Evolutionary conservation across 306 rosid species (phyloP).

Genomic region (Inga oerstediana): DNA sequence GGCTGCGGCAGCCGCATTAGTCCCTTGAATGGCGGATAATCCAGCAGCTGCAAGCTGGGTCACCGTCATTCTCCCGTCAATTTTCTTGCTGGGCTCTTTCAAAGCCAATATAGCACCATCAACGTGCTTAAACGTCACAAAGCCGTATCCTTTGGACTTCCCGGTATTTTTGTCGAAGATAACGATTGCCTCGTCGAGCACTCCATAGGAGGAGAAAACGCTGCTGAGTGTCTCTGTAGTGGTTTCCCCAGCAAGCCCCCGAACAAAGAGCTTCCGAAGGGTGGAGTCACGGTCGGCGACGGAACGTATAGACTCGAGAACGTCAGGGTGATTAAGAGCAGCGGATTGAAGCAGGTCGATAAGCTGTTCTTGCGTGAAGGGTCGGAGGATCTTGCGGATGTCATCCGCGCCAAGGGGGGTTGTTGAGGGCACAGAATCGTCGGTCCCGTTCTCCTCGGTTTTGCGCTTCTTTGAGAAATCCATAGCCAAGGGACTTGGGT

Average conservation of each 20-base stretch:
- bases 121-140: constrained; percentile 68
- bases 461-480: constrained; percentile 64
- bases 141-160: constrained; percentile 69
- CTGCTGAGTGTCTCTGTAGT: constrained; percentile 64
- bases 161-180: constrained; percentile 61
- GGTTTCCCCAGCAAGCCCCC: constrained; percentile 76
- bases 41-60: constrained; percentile 54
- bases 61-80: constrained; percentile 74
- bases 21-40: neutral
- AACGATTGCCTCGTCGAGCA: constrained; percentile 65
- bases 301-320: constrained; percentile 55
- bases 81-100: constrained; percentile 71
- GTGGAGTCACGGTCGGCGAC: constrained; percentile 60
- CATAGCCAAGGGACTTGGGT: constrained; percentile 28
- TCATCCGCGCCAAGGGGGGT: constrained; percentile 49
- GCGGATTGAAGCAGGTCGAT: constrained; percentile 57
- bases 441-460: constrained; percentile 57
- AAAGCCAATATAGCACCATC: constrained; percentile 70
- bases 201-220: constrained; percentile 65
- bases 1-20: neutral
- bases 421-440: neutral
- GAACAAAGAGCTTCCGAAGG: constrained; percentile 70
- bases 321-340: constrained; percentile 53
- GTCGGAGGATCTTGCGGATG: constrained; percentile 59
- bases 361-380: constrained; percentile 55